Evolutionary conservation across 2,329 filamentous ascomycete genomes (phyloP), one percentile per base, ranked within the genome.

Genomic region (Fusarium decemcellulare): DNA sequence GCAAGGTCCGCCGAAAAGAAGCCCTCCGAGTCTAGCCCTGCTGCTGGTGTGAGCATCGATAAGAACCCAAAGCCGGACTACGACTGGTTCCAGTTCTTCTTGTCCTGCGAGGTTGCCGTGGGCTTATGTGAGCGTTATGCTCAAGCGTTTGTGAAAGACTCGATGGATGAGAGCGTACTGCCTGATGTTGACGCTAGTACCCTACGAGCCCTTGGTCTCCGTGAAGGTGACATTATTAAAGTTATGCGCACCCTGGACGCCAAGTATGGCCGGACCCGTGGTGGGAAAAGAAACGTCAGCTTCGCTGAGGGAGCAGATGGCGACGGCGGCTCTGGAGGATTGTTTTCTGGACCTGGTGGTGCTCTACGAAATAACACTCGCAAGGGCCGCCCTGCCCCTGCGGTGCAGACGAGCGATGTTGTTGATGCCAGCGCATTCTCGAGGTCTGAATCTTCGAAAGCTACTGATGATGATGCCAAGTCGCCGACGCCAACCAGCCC

Each of bases 31-130:
- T 54, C 51, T 44, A 51, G 70, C 76, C 36, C 61, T 23, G 80
- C 80, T 3, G 91, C 80, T 9, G 91, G 91, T 12, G 91, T 88
- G n/a, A 87, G 87, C 2, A 83, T 94, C 34, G 86, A 92, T 70
- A 82, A 84, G 48, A 79, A 82, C 23, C 84, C 86, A 75, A 91
- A 91, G 79, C 86, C 92, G 1, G 91, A 96, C 50, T 97, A 98
- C 78, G 96, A 99, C 79, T 99, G 96, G 96, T 99, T 99, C 76
- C 94, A 98, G 77, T 98, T 99, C 83, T 99, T 99, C 85, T 84
- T 99, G 42, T 90, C 91, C 68, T 97, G 94, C 78, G 95, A 97
- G 48, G 94, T 98, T 73, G 92, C 94, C 46, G 93, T 95, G 51
- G 93, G 97, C 62, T 91, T 97, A 47, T 99, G 96, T 80, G 95